Evolutionary conservation across 345 rosid species (phyloP).

Genomic region (Corymbia maculata): DNA sequence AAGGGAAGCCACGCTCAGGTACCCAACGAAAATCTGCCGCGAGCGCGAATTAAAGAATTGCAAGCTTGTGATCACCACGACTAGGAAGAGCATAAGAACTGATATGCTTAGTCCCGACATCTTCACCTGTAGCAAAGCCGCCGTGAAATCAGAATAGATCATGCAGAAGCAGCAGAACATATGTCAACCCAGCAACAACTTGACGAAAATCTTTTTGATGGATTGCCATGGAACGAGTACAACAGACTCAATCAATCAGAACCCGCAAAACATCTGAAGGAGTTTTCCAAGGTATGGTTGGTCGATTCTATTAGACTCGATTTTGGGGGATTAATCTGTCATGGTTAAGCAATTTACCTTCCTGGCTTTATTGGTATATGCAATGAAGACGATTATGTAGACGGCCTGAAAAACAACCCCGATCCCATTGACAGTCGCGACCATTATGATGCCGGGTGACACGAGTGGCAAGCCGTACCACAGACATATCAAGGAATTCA

Average conservation of each 20-base stretch:
- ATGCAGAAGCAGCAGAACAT: background rate
- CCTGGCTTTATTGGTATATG: conserved; percentile 11
- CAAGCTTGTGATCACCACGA: conserved; percentile 1
- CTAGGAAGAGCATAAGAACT: conserved; percentile 13
- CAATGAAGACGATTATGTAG: conserved; percentile 32
- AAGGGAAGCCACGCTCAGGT: conserved; percentile 38
- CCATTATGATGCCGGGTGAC: conserved; percentile 26
- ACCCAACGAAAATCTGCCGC: conserved; percentile 23
- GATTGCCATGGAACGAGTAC: background rate
- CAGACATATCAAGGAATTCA: conserved; percentile 46
- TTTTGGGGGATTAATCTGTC: background rate
- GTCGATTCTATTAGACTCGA: background rate
- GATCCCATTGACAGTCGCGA: conserved; percentile 33
- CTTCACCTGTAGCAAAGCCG: conserved; percentile 18
- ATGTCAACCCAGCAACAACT: background rate
- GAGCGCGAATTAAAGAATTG: background rate
- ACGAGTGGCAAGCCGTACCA: conserved; percentile 52
- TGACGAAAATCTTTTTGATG: background rate
- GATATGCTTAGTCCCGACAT: conserved; percentile 23
- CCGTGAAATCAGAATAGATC: background rate
- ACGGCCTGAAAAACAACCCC: conserved; percentile 39
- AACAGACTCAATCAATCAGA: background rate
- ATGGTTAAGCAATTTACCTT: conserved; percentile 14
- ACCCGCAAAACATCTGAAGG: background rate
- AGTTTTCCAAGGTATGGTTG: background rate